phyloP scores from a whole-genome alignment of 2,329 filamentous ascomycete genomes.

The Fusarium mangiferae region DNA sequence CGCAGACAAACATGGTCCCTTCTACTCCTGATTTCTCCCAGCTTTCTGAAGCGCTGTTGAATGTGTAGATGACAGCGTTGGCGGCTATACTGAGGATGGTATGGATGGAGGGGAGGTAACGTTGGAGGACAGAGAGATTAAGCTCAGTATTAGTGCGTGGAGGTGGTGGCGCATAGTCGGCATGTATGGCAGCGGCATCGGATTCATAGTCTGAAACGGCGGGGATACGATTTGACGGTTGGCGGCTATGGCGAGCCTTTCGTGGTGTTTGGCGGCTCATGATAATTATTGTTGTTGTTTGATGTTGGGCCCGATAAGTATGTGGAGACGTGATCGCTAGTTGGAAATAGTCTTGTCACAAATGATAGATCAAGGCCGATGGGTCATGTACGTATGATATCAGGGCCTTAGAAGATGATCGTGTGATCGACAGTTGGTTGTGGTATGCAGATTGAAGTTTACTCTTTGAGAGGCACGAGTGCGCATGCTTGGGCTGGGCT shows the following conservation, averaged over 20 bases:
- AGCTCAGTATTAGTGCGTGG: conserved; percentile 84
- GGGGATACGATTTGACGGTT: conserved; percentile 54
- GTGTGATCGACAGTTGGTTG: conserved; percentile 3
- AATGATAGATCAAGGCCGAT: not conserved
- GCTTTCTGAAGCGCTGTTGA: conserved; percentile 68
- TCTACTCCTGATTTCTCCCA: conserved; percentile 92
- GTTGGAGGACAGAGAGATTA: conserved; percentile 84
- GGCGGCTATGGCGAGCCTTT: conserved; percentile 53
- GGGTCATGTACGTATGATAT: not conserved
- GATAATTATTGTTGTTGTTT: conserved; percentile 22
- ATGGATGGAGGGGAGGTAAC: conserved; percentile 80
- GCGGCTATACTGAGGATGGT: conserved; percentile 82
- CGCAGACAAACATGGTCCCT: conserved; percentile 89
- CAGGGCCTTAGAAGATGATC: not conserved
- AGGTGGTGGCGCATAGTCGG: conserved; percentile 55
- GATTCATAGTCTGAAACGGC: conserved; percentile 72
- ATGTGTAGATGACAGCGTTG: conserved; percentile 87
- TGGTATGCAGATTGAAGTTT: conserved; percentile 22
- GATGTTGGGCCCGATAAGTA: conserved; percentile 13
- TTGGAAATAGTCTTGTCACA: not conserved
- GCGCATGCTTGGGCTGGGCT: conserved; percentile 32
- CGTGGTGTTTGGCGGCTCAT: conserved; percentile 60
- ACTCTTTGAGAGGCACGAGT: conserved; percentile 30
- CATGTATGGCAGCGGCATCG: conserved; percentile 62
- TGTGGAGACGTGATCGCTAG: not conserved